phyloP scores from a whole-genome alignment of 768 basidiomycete species.

The Trametes sanguinea region DNA sequence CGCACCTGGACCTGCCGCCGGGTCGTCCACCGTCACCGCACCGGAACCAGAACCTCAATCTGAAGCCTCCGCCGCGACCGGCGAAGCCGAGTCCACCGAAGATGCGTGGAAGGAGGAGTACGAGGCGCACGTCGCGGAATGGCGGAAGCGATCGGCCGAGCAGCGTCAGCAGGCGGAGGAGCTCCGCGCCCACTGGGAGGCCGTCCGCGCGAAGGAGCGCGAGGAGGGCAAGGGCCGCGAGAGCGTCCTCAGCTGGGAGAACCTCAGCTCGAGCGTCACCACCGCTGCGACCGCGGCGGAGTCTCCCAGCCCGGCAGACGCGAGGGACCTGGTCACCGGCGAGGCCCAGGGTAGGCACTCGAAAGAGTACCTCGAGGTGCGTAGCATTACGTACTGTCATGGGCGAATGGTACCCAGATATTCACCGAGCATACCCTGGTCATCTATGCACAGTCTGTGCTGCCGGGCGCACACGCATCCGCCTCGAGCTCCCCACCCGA shows the following conservation, averaged over 20 bases:
- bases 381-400: slow-evolving; percentile 23
- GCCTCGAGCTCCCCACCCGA: slow-evolving; percentile 13
- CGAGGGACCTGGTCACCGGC: slow-evolving; percentile 42
- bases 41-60: background rate
- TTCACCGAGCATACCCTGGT: background rate
- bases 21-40: slow-evolving; percentile 6
- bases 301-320: slow-evolving; percentile 43
- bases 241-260: slow-evolving; percentile 37
- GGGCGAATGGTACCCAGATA: slow-evolving; percentile 20
- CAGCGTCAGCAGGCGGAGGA: slow-evolving; percentile 76
- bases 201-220: slow-evolving; percentile 56
- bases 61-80: slow-evolving; percentile 11
- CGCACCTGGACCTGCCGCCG: slow-evolving; percentile 5
- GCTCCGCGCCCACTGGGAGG: slow-evolving; percentile 73
- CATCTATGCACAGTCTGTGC: slow-evolving; percentile 11
- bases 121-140: slow-evolving; percentile 64
- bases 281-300: slow-evolving; percentile 22
- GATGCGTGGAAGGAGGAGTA: slow-evolving; percentile 69
- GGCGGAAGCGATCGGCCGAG: slow-evolving; percentile 73
- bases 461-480: slow-evolving; percentile 17
- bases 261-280: slow-evolving; percentile 31
- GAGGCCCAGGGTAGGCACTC: slow-evolving; percentile 34
- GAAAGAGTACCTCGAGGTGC: slow-evolving; percentile 32
- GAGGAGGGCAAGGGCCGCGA: slow-evolving; percentile 20
- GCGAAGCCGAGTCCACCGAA: slow-evolving; percentile 31